Evolutionary conservation across 1,284 basidiomycete species (phyloP), one percentile per base, ranked within the genome.

Genomic region (Fomitopsis schrenkii): DNA sequence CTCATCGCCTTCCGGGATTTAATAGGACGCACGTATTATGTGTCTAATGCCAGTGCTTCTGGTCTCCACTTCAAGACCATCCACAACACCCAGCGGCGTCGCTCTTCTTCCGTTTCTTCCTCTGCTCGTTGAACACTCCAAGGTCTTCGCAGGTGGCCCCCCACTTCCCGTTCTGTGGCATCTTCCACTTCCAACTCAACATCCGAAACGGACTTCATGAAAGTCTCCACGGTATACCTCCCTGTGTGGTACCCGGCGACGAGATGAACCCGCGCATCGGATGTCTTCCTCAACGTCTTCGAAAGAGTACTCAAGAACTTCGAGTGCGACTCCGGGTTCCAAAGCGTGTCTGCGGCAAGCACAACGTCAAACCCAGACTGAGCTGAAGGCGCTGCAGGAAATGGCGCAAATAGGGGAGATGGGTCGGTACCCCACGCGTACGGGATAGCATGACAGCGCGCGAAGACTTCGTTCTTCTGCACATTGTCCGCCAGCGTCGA

Each of bases 241-340:
- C 89, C 90, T 0, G 90, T 91, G 66, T 92, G 90, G 45, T 91
- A 67, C 0, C 90, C 90, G 0, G 86, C 87, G 12, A 91, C 79
- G 19, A 91, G 71, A 66, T 88, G 80, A 56, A 84, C 69, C 5
- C 86, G 81, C 33, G 88, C 76, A 33, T 74, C 63, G 0, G 72
- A 52, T 9, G 74, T 70, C 56, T 71, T 79, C 56, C 74, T 76
- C 40, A 91, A 76, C 17, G 81, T 80, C 63, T 66, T 59, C 46
- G 72, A 71, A 7, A 91, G 74, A 2, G 85, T 81, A 5, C 79
- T 68, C 36, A 88, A 72, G 58, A 91, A 84, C 9, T 77, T 64
- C 0, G 56, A 62, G 65, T 91, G 89, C 5, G 80, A 65, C 28
- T 84, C 82, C 2, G 86, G 71, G 67, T 91, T 88, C 90, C 89